Evolutionary conservation across 2,329 filamentous ascomycete species (phyloP), one percentile per base, ranked within the genome.

Genomic region (Aureobasidium sp.): DNA sequence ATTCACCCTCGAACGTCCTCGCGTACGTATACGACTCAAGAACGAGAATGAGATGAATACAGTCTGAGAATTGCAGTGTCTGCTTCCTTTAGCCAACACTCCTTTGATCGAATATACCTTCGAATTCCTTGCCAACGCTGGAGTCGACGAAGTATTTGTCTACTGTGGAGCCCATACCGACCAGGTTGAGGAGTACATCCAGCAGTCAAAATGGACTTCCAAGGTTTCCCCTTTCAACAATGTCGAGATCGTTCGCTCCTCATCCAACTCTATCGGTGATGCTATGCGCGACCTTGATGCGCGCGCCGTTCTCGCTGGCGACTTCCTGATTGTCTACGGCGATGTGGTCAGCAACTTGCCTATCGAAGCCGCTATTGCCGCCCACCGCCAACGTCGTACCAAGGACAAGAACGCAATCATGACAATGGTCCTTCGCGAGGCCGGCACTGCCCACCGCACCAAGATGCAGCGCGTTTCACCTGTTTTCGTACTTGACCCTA

Each of bases 81-180:
- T 99, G 36, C 82, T 99, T 7, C 92, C 93, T 12, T 82, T 99
- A 64, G 94, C 91, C 64, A 97, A 97, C 74, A 92, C 88, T 1
- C 93, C 94, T 39, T 81, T 99, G 66, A 96, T 99, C 77, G 94
- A 99, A 75, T 97, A 99, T 74, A 97, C 93, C 4, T 86, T 97
- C 70, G 92, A 97, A 72, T 97, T 96, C 71, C 86, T 99, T 0
- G 92, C 92, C 66, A 93, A 93, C 82, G 92, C 94, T 63, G 92
- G 92, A 63, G 92, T 97, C n/a, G 87, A 94, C 69, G 90, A 97
- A 67, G 89, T 97, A 60, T 96, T 89, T 73, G 84, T 99, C 63
- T 97, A 97, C 78, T 93, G 89, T 69, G 90, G 91, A 64, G 87
- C 90, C 32, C 92, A 97, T 73, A 89, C 88, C 34, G 88, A 94